phyloP scores from a whole-genome alignment of 495 filamentous ascomycete genomes.

The Lepraria neglecta region DNA sequence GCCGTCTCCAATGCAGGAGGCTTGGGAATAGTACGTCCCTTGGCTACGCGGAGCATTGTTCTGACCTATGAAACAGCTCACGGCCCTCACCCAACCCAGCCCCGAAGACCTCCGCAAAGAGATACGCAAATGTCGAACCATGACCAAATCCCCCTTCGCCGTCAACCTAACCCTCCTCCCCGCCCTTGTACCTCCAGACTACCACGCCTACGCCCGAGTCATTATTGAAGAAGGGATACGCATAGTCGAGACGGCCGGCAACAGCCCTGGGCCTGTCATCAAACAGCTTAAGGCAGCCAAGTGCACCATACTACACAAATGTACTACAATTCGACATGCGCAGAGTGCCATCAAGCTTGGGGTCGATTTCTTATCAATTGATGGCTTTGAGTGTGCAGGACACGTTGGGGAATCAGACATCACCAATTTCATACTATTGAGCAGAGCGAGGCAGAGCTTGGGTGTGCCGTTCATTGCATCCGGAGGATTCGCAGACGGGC shows the following conservation, averaged over 20 bases:
- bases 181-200: conserved; percentile 82
- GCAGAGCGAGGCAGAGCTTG: conserved; percentile 76
- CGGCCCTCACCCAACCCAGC: conserved; percentile 88
- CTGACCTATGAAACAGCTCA: conserved; percentile 74
- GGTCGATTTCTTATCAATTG: conserved; percentile 92
- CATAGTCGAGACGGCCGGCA: conserved; percentile 95
- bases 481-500: conserved; percentile 90
- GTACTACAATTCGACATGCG: conserved; percentile 92
- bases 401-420: conserved; percentile 95
- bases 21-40: conserved; percentile 63
- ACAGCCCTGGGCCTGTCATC: conserved; percentile 89
- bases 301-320: conserved; percentile 86
- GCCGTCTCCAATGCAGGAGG: conserved; percentile 95
- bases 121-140: conserved; percentile 74
- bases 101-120: conserved; percentile 91
- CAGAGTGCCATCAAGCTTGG: conserved; percentile 88
- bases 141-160: conserved; percentile 87
- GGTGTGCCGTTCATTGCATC: conserved; percentile 89
- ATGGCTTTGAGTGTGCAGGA: conserved; percentile 96
- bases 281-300: conserved; percentile 74
- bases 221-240: conserved; percentile 89
- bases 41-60: conserved; percentile 77
- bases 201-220: conserved; percentile 83
- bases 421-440: conserved; percentile 93
- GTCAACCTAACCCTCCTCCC: conserved; percentile 96